Evolutionary conservation across 345 rosid species (phyloP), one percentile per base, ranked within the genome.

Genomic region (Abelmoschus esculentus): DNA sequence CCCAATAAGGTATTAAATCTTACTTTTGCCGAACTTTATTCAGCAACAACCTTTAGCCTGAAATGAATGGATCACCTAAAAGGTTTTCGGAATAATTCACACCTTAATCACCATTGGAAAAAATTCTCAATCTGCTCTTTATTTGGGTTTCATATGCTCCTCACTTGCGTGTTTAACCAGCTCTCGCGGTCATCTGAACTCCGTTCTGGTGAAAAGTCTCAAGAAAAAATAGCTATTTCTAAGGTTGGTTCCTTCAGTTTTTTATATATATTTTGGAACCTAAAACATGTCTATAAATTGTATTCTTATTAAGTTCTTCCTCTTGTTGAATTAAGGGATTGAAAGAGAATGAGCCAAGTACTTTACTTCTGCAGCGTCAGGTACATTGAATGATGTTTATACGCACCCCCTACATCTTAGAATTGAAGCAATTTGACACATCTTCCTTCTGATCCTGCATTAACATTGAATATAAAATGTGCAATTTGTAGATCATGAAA

Each of bases 131-230:
- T 19, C 67, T 38, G 26, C 29, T 17, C 10, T 5, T 68, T 28
- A 12, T 26, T 44, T 60, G 62, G 32, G 32, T 38, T 17, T 6
- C 5, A 46, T 46, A 49, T 13, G 11, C 22, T 12, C 47, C 58
- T 40, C 32, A 32, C 36, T 80, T 46, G 57, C 17, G 18, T 72
- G 70, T 71, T 32, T 72, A 62, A 56, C 38, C 77, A 86, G 91
- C 85, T 84, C 73, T 81, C 85, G 26, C 46, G 80, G 61, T 61
- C 75, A 69, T 70, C 85, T 28, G 75, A 80, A 69, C 62, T 56
- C 52, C 79, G 77, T 8, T 10, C 69, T 19, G 66, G 73, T 11
- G 31, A 69, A 18, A 76, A 75, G 49, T 54, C 73, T 65, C 75
- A 14, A 58, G 12, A 77, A 15, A 81, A 74, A 52, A 34, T 70